Base-by-base conservation (phyloP, 2,329 filamentous ascomycete genomes). In the Grosmannia clavigera region DNA sequence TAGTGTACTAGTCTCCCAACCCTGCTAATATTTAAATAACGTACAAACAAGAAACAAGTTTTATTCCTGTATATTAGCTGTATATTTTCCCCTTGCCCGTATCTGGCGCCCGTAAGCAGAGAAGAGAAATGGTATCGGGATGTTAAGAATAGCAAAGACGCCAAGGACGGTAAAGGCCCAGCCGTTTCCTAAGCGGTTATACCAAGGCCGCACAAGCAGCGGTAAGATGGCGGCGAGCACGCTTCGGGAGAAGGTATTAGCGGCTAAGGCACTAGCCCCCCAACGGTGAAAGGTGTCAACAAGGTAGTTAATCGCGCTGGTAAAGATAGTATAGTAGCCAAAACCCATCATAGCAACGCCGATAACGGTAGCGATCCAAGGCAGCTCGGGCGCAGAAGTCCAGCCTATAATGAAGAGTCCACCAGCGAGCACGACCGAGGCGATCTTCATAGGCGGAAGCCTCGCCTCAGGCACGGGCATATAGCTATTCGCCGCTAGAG, bases 251-350 rank as follows among this genome's bases (percentile, higher is more conserved):
- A 87, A 78, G 0, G 83, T 85, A 63, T 78, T 85, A 1, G 84
- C 83, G 0, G 85, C 85, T 6, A 86, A 78, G 2, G 82, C 85
- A 2, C 77, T 79, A 16, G 85, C 84, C 0, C 82, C 81, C 64
- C 84, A 81, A 61, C 76, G 70, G 40, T 80, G 76, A 61, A 81
- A 81, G 0, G 74, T 70, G 64, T 82, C 80, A 52, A 79, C 76
- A 10, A 82, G 71, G 59, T 82, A 81, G 65, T 79, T 82, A 40
- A 81, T 69, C 63, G 76, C 79, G 48, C 74, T 70, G 53, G 83
- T 77, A 65, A 84, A 81, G 56, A 77, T 71, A 57, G 76, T 69
- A 61, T 76, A 70, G 25, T 75, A 67, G 27, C 67, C 69, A 11
- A 64, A 63, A 46, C 70, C 62, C 54, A 76, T 69, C 31, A 75